phyloP scores from a whole-genome alignment of 192 early-diverging fungal genomes.

The Irineochytrium annulatum region DNA sequence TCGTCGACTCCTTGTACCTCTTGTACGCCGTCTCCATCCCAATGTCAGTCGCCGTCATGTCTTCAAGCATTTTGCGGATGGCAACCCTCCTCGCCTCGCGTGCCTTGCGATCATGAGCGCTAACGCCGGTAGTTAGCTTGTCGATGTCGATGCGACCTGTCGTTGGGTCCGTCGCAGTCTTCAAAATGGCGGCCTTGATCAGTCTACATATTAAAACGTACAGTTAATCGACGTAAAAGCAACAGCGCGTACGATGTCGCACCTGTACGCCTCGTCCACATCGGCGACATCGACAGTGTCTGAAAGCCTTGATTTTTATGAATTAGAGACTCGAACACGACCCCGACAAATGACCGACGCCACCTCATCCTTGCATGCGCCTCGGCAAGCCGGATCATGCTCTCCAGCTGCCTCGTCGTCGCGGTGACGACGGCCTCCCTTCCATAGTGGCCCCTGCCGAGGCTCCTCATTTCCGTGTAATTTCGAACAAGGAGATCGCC shows the following conservation, averaged over 20 bases:
- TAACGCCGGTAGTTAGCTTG: slow-evolving; percentile 83
- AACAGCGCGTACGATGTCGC: background rate
- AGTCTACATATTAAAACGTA: slow-evolving; percentile 45
- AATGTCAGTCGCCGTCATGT: background rate
- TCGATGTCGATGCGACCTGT: slow-evolving; percentile 95
- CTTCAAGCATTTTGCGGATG: slow-evolving; percentile 32
- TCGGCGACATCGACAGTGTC: slow-evolving; percentile 68
- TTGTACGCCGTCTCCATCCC: slow-evolving; percentile 28
- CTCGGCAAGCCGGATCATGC: slow-evolving; percentile 94
- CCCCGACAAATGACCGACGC: slow-evolving; percentile 1
- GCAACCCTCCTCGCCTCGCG: slow-evolving; percentile 57
- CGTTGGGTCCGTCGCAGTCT: slow-evolving; percentile 85
- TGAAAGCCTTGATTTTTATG: slow-evolving; percentile 54
- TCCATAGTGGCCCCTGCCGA: slow-evolving; percentile 45
- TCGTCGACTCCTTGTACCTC: slow-evolving; percentile 21
- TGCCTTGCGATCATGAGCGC: slow-evolving; percentile 65
- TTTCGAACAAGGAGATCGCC: slow-evolving; percentile 66
- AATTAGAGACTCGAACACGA: background rate
- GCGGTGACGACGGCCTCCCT: slow-evolving; percentile 59
- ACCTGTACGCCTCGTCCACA: slow-evolving; percentile 83
- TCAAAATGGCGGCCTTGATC: slow-evolving; percentile 83
- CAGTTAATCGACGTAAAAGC: background rate
- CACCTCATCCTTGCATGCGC: slow-evolving; percentile 86
- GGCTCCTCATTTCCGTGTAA: slow-evolving; percentile 79
- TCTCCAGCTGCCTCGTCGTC: slow-evolving; percentile 92